Evolutionary conservation across 371 early-diverging fungal genomes (phyloP), one percentile per base, ranked within the genome.

Genomic region (Chytridium lagenaria): DNA sequence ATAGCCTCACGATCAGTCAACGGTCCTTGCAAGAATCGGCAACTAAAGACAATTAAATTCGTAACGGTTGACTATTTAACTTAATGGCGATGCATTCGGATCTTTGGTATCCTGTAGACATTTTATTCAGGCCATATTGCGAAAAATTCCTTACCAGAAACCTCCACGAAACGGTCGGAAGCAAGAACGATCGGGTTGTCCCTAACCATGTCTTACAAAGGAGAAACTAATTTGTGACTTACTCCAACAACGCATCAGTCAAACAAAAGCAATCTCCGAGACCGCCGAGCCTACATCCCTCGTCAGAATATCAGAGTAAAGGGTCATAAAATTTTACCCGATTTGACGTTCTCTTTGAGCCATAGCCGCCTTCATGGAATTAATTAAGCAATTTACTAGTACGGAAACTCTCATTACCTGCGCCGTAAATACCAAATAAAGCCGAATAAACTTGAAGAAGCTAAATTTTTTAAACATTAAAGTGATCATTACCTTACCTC

Each of bases 101-200:
- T 23, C 72, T 38, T 16, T 40, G 22, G 72, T 72, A 66, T 19
- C 71, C 71, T 64, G 65, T 59, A 38, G 7, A 10, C 19, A 12
- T 10, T 22, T 57, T 23, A 28, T n/a, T n/a, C n/a, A n/a, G n/a
- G n/a, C n/a, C n/a, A n/a, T n/a, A 51, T 68, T 50, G 10, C 16
- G 12, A 19, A 59, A 19, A 59, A 59, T 26, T 10, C 15, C 59
- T 52, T 39, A 73, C 73, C 73, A 7, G 73, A 67, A 10, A 73
- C 73, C 23, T 28, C 69, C 2, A 68, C 68, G 44, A 74, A 74
- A 7, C 59, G 64, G 26, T 74, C 74, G 22, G 63, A 61, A 2
- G 69, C 74, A 3, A 74, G 52, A 44, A 74, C 28, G 59, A 74
- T 69, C 22, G 74, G 74, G 64, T 74, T 74, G 64, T 74, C 74